Conservation (phyloP, 2,329 filamentous ascomycete genomes). For the Ascomycota sp. region DNA sequence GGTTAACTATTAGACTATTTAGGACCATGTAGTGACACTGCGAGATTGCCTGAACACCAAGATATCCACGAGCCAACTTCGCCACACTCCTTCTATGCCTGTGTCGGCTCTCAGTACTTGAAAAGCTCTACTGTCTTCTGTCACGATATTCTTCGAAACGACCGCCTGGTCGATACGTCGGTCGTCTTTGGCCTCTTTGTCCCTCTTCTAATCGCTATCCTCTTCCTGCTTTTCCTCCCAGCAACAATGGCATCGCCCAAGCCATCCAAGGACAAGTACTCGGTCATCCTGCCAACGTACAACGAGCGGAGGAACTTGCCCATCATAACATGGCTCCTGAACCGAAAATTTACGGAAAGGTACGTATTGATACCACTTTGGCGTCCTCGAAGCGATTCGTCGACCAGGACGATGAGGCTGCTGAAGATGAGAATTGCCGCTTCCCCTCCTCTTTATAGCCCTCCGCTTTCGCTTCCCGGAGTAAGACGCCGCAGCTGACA, state of each 20-base stretch:
- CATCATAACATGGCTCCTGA: conserved; percentile 84
- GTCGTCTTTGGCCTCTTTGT: no score
- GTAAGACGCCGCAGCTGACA: no score
- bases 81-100: conserved; percentile 12
- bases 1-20: no score
- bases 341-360: conserved; percentile 80
- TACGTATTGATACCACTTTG: conserved; percentile 32
- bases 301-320: conserved; percentile 96
- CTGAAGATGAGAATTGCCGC: neutral
- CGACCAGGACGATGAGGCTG: no score
- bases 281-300: conserved; percentile 92
- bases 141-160: no score
- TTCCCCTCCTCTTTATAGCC: neutral
- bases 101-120: no score
- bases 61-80: conserved; percentile 8
- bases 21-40: no score
- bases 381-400: no score
- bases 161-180: neutral
- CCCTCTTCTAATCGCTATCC: no score
- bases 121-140: no score
- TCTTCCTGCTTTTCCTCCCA: neutral
- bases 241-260: conserved; percentile 26
- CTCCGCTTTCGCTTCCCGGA: neutral
- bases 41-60: no score
- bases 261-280: conserved; percentile 54